Evolutionary conservation across 2,329 filamentous ascomycete genomes (phyloP).

Genomic region (Clarireedia hainanense): DNA sequence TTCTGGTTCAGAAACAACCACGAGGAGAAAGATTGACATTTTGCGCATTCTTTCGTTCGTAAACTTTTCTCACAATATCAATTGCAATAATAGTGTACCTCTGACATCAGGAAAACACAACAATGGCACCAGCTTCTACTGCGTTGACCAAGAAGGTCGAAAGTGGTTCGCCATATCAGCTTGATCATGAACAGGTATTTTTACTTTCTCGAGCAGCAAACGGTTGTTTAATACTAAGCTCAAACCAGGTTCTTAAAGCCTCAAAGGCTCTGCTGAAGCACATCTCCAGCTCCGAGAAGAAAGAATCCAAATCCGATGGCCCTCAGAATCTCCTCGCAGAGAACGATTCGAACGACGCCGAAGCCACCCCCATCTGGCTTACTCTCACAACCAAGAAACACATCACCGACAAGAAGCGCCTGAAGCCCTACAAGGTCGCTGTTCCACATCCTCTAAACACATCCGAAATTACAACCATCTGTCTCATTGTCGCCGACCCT

Average conservation of each 20-base stretch:
- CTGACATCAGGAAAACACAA: not conserved
- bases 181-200: slow-evolving; percentile 27
- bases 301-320: slow-evolving; percentile 32
- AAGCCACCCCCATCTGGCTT: slow-evolving; percentile 49
- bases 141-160: slow-evolving; percentile 28
- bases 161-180: slow-evolving; percentile 29
- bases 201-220: not conserved
- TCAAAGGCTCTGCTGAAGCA: slow-evolving; percentile 54
- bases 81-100: not conserved
- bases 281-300: slow-evolving; percentile 48
- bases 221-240: slow-evolving; percentile 8
- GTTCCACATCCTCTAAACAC: slow-evolving; percentile 70
- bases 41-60: not conserved
- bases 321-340: slow-evolving; percentile 47
- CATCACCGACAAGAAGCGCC: slow-evolving; percentile 62
- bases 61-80: not conserved
- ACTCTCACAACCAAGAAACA: slow-evolving; percentile 58
- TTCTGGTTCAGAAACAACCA: not conserved
- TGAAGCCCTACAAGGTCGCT: slow-evolving; percentile 77
- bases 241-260: slow-evolving; percentile 48
- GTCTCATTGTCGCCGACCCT: slow-evolving; percentile 73
- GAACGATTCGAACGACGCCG: slow-evolving; percentile 35
- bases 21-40: not conserved
- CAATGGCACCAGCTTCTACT: slow-evolving; percentile 25
- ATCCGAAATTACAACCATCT: slow-evolving; percentile 61